A percentile compares a stretch with the other conserved stretches of the same genome.
phyloP scores from a whole-genome alignment of 2,329 filamentous ascomycete species.

The Cladorrhinum sp. region DNA sequence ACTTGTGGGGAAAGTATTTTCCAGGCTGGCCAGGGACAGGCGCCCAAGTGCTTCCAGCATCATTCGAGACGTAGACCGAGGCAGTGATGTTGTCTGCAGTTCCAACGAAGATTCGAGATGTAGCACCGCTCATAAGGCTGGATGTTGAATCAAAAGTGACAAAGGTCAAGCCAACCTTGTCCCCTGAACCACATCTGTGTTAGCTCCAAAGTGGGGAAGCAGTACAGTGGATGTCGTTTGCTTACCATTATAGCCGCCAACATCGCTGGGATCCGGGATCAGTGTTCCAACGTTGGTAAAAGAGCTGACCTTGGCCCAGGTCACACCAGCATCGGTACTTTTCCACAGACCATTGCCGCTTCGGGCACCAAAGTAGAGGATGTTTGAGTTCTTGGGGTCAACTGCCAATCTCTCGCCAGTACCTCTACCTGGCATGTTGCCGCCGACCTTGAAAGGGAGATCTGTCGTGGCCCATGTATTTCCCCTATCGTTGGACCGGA shows the following conservation, averaged over 20 bases:
- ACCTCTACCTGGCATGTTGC: constrained; percentile 60
- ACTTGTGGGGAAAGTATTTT: constrained; percentile 53
- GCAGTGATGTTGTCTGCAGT: constrained; percentile 51
- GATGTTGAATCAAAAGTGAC: constrained; percentile 57
- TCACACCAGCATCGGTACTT: constrained; percentile 53
- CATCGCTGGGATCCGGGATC: constrained; percentile 43
- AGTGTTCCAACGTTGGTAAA: constrained; percentile 52
- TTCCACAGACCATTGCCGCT: constrained; percentile 59
- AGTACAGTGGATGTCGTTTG: not conserved
- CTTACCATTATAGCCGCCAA: constrained; percentile 40
- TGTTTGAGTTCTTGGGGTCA: constrained; percentile 54
- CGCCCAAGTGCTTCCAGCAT: constrained; percentile 53
- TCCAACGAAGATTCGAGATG: constrained; percentile 56
- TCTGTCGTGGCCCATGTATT: constrained; percentile 48
- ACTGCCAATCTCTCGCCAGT: constrained; percentile 58
- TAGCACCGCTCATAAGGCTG: constrained; percentile 42
- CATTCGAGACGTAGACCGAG: constrained; percentile 52
- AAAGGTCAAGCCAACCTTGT: constrained; percentile 48
- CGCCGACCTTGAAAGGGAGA: constrained; percentile 58
- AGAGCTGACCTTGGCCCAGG: constrained; percentile 50
- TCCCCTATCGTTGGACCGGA: constrained; percentile 53
- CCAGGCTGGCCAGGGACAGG: constrained; percentile 49
- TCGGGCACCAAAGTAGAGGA: constrained; percentile 57
- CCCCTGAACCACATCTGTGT: constrained; percentile 23
- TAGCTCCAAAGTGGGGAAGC: not conserved